Base-by-base conservation (phyloP, 1,284 basidiomycete genomes). In the Afroboletus lepidellus region DNA sequence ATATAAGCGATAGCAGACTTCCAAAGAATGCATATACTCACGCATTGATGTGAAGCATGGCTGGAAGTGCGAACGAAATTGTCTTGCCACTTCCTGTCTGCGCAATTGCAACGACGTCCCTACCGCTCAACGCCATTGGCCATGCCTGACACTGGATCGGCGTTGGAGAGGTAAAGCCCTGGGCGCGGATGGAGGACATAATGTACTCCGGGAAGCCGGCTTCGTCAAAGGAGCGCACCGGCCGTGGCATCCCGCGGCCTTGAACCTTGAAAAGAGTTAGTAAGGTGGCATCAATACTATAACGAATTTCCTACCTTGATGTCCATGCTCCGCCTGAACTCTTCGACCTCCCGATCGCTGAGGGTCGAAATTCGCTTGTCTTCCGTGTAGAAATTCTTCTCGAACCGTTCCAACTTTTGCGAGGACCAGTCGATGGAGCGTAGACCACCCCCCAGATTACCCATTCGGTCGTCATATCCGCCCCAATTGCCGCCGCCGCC, bases 21-120 rank as follows among this genome's bases (percentile, higher is more conserved):
- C 4, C 0, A 5, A 13, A 7, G 20, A 36, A 30, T n/a, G 4
- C 18, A 8, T 29, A 8, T 29, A 75, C 89, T 63, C 67, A 91
- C 84, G 96, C 96, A 80, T 98, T 99, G 78, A 99, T 98, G 75
- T 99, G 96, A 36, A 99, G 81, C 94, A 99, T 99, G 53, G 96
- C 94, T 48, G 96, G 96, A 44, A 99, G 85, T 52, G 97, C 95
- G 69, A 99, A 99, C 16, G 95, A 89, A 58, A 99, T 98, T 25
- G 96, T 99, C 78, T 99, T 97, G 56, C 94, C 94, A 67, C 91
- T 94, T 61, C 94, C 94, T 21, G 94, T 98, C 72, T 96, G 93
- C 44, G 96, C 94, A 65, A 99, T 94, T 54, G 97, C 96, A 53
- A 98, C 94, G 37, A 98, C 82, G 74, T 98, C 95, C 58, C 93